Base-by-base conservation (phyloP, 169 alveolate species). In the Cyclospora cayetanensis region DNA sequence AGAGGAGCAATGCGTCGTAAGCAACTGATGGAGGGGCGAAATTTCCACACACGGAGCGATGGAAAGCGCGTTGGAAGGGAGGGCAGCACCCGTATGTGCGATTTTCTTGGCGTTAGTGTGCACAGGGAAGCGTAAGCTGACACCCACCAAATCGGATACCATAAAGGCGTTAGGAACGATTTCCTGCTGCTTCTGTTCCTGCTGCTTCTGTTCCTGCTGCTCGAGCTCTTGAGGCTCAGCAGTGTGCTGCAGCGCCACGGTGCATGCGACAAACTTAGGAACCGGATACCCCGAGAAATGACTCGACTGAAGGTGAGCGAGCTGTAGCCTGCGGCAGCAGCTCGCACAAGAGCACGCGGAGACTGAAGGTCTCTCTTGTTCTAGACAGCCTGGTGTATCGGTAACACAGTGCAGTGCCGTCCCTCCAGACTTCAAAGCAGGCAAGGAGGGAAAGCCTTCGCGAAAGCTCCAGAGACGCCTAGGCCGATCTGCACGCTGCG, bases 251-350 rank as follows among this genome's bases (percentile, higher is more conserved):
- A 98, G 98, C 52, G 97, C 95, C 52, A 97, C 92, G 15, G 98
- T 97, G 76, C 98, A 96, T 0, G 97, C 93, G 55, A 96, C 95
- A 85, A 92, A 95, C 46, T 95, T 96, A 77, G 96, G 90, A 34
- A 96, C 91, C 63, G 97, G 96, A 90, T 97, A 97, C 20, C 96
- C 95, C 2, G 98, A 96, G 95, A 94, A 97, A 52, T 97, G 98
- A 4, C 46, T 85, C 15, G 74, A 91, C 72, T 90, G 76, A 53
- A 76, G 25, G 20, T 55, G 91, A 1, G 79, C 91, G 31, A 84
- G 77, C 60, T 94, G 95, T 55, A 65, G 87, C 92, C 93, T 95
- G 93, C 90, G 35, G 37, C 27, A 82, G 60, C 25, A 12, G 20
- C 11, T 12, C 25, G 20, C 12, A 60, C 31, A 63, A n/a, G 34